Evolutionary conservation across 371 early-diverging fungal species (phyloP), one percentile per base, ranked within the genome.

Genomic region (Rhizopus sp.): DNA sequence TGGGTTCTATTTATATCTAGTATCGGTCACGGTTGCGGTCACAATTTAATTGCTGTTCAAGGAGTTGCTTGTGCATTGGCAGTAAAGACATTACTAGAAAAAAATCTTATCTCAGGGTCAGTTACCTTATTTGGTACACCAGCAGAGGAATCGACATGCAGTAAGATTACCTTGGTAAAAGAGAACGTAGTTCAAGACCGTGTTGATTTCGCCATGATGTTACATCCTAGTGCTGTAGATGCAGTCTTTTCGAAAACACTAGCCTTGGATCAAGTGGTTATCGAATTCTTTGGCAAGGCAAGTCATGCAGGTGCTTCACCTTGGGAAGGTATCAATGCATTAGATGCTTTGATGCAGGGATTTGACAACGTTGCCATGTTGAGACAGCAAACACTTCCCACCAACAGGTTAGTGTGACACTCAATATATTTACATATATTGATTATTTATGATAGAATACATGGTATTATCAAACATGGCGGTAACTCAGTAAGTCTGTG

Each of bases 121-220:
- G 84, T 92, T 47, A 80, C 72, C 40, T 69, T 92, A 44, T 89
- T 85, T 78, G 93, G 92, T 16, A 90, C 91, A 3, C 93, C 93
- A 5, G 91, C 89, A 5, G 93, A 93, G 66, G 90, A 93, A 66
- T 73, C 77, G 0, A 66, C 68, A 0, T 85, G 85, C 33, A 93
- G 92, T 32, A 93, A 93, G 62, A 81, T 88, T 42, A 62, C 59
- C 3, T 81, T 93, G 78, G 68, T 88, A 29, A 58, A 87, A 12
- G 48, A 67, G 3, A 87, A 86, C 4, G 84, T 81, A 8, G 82
- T 92, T 55, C 64, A 86, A 15, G 71, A 68, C 15, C 55, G 60
- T 9, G 78, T 81, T 2, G 91, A 91, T 59, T 69, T 88, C 4
- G 76, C 83, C 50, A 76, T 92, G 82, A 92, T 93, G 92, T 66